Conservation (phyloP, 768 basidiomycete genomes). For the Boletus rubropictus region DNA sequence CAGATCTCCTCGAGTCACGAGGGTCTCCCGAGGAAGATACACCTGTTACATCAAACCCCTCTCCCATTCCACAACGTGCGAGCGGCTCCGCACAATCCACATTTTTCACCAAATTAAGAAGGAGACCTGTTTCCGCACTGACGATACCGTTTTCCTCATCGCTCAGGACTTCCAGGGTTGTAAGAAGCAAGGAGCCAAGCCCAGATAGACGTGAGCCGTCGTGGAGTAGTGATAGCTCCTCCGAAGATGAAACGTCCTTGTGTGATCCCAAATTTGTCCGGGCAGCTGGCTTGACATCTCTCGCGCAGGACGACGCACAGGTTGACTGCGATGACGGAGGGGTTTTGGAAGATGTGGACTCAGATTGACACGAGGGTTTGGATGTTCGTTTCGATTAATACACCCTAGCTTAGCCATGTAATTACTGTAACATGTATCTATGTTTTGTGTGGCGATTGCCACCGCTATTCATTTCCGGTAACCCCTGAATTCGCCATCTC, state of each 20-base stretch:
- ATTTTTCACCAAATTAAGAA: slow-evolving; percentile 40
- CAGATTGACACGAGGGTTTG: slow-evolving; percentile 5
- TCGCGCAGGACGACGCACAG: slow-evolving; percentile 5
- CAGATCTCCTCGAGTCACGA: slow-evolving; percentile 36
- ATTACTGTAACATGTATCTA: not conserved
- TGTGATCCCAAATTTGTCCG: slow-evolving; percentile 11
- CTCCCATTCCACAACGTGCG: slow-evolving; percentile 6
- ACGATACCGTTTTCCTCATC: slow-evolving; percentile 32
- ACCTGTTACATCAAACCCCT: slow-evolving; percentile 6
- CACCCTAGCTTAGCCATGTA: slow-evolving; percentile 3
- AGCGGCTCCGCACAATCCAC: slow-evolving; percentile 21
- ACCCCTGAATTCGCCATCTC: slow-evolving; percentile 13
- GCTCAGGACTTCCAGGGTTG: slow-evolving; percentile 18
- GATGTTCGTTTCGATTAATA: not conserved
- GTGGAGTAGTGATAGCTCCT: slow-evolving; percentile 62
- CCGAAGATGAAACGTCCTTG: slow-evolving; percentile 35
- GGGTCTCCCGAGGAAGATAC: slow-evolving; percentile 16
- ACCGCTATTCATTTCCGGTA: slow-evolving; percentile 1
- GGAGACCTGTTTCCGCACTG: slow-evolving; percentile 42
- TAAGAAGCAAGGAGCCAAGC: slow-evolving; percentile 23
- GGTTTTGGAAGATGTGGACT: slow-evolving; percentile 18
- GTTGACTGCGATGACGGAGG: slow-evolving; percentile 20
- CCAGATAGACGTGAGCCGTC: slow-evolving; percentile 31
- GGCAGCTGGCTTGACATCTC: slow-evolving; percentile 7
- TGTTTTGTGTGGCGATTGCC: too few relatives aligned